Conservation (phyloP, 2,329 filamentous ascomycete species). For the Diaporthe batatas region DNA sequence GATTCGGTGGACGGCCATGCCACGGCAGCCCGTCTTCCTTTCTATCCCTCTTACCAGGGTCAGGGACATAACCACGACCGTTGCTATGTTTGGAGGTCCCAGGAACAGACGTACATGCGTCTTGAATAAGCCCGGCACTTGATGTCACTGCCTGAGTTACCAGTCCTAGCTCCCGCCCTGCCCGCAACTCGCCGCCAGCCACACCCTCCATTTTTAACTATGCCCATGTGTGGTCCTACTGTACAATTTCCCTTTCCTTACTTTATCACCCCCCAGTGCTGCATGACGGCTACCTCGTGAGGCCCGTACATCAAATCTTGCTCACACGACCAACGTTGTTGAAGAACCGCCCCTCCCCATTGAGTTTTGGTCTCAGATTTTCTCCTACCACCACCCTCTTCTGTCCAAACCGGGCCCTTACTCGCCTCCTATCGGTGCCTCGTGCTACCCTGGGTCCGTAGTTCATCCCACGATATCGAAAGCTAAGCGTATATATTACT, state of each 20-base stretch:
- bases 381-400: slow-evolving; percentile 32
- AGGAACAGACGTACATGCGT: slow-evolving; percentile 16
- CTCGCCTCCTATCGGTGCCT: slow-evolving; percentile 2
- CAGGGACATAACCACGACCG: not conserved
- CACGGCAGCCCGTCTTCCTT: not conserved
- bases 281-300: slow-evolving; percentile 41
- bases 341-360: slow-evolving; percentile 20
- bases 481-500: slow-evolving; percentile 34
- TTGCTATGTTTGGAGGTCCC: slow-evolving; percentile 15
- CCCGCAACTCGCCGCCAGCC: slow-evolving; percentile 23
- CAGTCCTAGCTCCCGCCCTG: slow-evolving; percentile 15
- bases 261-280: slow-evolving; percentile 37
- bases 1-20: not conserved
- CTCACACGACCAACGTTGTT: slow-evolving; percentile 39
- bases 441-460: slow-evolving; percentile 20
- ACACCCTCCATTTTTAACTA: slow-evolving; percentile 30
- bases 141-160: slow-evolving; percentile 33
- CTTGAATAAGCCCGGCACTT: slow-evolving; percentile 10
- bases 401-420: slow-evolving; percentile 31
- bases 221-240: slow-evolving; percentile 26
- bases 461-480: slow-evolving; percentile 22
- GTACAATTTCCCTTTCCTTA: slow-evolving; percentile 37
- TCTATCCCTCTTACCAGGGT: not conserved
- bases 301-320: slow-evolving; percentile 26
- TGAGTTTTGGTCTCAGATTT: slow-evolving; percentile 19